Evolutionary conservation across 106 monocot species (phyloP).

Genomic region (Xerophyta viscosa): DNA sequence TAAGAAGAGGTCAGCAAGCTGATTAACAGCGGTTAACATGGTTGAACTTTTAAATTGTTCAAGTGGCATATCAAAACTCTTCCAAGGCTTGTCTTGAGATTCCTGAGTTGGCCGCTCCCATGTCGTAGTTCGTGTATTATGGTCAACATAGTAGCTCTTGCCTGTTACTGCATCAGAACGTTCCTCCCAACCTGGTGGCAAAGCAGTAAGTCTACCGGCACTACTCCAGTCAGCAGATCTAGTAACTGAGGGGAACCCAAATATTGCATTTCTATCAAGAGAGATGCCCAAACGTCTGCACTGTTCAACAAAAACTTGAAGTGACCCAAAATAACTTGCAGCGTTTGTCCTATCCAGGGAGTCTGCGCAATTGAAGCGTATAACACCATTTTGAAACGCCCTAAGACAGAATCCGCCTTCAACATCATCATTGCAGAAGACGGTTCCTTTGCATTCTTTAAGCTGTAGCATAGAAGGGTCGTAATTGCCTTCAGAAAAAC

Average conservation of each 20-base stretch:
- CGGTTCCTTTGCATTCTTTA: constrained; percentile 44
- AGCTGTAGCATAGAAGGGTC: constrained; percentile 30
- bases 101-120: constrained; percentile 89
- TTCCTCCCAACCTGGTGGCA: constrained; percentile 98
- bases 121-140: constrained; percentile 84
- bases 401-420: constrained; percentile 73
- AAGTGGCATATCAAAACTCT: constrained; percentile 96
- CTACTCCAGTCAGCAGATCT: constrained; percentile 37
- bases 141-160: constrained; percentile 81
- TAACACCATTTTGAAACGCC: constrained; percentile 86
- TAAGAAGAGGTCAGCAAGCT: constrained; percentile 87
- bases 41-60: constrained; percentile 90
- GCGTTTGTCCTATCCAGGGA: constrained; percentile 98
- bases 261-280: constrained; percentile 58
- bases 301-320: constrained; percentile 98
- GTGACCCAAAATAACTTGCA: constrained; percentile 91
- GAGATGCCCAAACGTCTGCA: constrained; percentile 67
- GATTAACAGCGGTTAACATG: constrained; percentile 56
- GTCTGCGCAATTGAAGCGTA: constrained; percentile 98
- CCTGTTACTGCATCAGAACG: constrained; percentile 86
- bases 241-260: constrained; percentile 43
- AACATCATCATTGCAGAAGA: constrained; percentile 45
- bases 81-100: constrained; percentile 80
- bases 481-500: constrained; percentile 86
- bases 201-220: constrained; percentile 29